These are phyloP conservation scores for Candida ficus DNA, from an alignment of 805 yeast species.

Conservation along the genomic window DNA sequence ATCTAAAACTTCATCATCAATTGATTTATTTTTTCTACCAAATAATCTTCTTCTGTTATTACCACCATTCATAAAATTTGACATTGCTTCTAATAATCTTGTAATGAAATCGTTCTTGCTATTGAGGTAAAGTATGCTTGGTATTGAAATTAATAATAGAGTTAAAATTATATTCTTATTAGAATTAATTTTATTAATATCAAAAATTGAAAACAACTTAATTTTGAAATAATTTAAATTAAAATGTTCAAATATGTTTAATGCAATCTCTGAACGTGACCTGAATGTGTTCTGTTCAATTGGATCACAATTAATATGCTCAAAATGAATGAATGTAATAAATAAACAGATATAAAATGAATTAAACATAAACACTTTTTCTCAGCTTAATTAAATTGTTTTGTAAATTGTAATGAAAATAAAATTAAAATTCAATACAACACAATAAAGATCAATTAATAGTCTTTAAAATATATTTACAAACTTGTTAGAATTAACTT, in stretches of 20 bases:
- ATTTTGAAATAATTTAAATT: too few species aligned
- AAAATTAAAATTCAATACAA: too few species aligned
- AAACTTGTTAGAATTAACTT: too few species aligned
- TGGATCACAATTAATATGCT: neutral
- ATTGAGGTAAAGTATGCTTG: conserved; percentile 4
- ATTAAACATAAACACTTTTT: too few species aligned
- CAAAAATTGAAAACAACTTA: neutral
- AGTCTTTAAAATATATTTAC: too few species aligned
- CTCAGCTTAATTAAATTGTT: too few species aligned
- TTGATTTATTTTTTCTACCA: conserved; percentile 9
- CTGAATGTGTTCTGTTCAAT: neutral
- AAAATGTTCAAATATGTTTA: too few species aligned
- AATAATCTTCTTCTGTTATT: conserved; percentile 3
- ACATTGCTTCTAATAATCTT: conserved; percentile 1
- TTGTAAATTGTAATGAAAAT: too few species aligned
- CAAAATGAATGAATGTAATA: conserved; percentile 2
- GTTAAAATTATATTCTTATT: conserved; percentile 3
- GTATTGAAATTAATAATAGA: conserved; percentile 6
- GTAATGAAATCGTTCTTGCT: neutral
- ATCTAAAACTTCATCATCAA: conserved; percentile 16
- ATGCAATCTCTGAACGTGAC: too few species aligned
- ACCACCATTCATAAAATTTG: conserved; percentile 3
- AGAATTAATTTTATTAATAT: too few species aligned
- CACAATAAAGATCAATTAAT: too few species aligned
- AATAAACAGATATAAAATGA: conserved; percentile 2